These are phyloP conservation scores for Ophiostoma sp. DNA, from an alignment of 2,329 filamentous ascomycete species.

Conservation along the genomic window DNA sequence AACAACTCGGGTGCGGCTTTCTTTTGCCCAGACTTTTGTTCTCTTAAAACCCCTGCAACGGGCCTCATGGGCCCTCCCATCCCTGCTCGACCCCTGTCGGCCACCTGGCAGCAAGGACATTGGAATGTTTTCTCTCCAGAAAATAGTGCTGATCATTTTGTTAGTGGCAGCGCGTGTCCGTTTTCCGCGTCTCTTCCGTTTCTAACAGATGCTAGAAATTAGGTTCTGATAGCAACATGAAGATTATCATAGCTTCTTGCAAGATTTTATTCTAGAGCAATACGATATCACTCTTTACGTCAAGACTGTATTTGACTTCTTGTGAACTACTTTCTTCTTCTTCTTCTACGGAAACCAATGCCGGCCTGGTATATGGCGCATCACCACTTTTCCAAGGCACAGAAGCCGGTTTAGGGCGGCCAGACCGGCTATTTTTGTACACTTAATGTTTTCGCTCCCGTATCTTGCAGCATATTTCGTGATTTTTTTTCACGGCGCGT, in stretches of 20 bases:
- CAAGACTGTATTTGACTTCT: neutral
- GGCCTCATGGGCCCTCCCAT: neutral
- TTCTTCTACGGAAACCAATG: neutral
- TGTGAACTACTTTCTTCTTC: neutral
- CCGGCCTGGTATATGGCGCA: neutral
- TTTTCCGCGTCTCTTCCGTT: neutral
- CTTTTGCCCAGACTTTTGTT: neutral
- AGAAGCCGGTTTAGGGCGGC: neutral
- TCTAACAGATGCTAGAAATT: neutral
- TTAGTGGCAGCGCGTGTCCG: neutral
- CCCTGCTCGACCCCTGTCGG: neutral
- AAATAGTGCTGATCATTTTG: neutral
- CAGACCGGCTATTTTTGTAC: neutral
- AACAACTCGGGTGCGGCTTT: conserved; percentile 2
- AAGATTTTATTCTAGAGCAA: neutral
- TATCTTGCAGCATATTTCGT: neutral
- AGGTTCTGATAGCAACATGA: neutral
- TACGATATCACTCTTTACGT: neutral
- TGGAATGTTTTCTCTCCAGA: conserved; percentile 1
- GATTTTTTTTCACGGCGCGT: neutral
- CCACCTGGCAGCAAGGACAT: conserved; percentile 3
- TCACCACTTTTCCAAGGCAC: neutral
- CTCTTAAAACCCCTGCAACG: neutral
- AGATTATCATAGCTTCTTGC: neutral
- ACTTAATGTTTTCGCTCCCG: neutral